Percentiles rank a stretch among this genome's conserved stretches.
These are phyloP conservation scores for Paramicrosporidium saccamoebae DNA, from an alignment of 371 early-diverging fungal species.

Conservation along the genomic window DNA sequence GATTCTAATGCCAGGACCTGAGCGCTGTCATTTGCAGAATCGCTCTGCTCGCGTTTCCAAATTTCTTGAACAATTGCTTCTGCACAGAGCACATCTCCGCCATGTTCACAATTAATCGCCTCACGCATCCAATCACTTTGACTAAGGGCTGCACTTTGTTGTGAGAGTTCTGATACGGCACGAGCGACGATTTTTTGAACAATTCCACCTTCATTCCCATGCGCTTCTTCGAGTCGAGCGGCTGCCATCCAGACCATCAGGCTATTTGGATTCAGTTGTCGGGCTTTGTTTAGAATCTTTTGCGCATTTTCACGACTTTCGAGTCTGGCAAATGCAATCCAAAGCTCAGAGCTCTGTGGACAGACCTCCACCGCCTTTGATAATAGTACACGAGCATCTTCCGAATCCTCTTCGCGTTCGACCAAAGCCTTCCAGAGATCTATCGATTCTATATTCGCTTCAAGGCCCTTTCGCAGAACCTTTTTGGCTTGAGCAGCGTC, in stretches of 20 bases:
- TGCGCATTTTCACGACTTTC: slow-evolving; percentile 67
- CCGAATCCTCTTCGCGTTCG: slow-evolving; percentile 56
- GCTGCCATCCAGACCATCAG: slow-evolving; percentile 85
- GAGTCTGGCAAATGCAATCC: slow-evolving; percentile 70
- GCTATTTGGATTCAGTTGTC: slow-evolving; percentile 42
- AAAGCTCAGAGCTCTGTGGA: slow-evolving; percentile 58
- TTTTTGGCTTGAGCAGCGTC: slow-evolving; percentile 32
- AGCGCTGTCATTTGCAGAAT: too few species aligned
- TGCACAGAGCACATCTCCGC: slow-evolving; percentile 41
- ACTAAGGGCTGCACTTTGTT: slow-evolving; percentile 24
- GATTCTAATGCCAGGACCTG: too few species aligned
- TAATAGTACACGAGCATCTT: slow-evolving; percentile 58
- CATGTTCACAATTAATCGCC: slow-evolving; percentile 46
- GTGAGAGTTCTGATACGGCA: slow-evolving; percentile 24
- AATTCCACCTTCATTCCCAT: slow-evolving; percentile 20
- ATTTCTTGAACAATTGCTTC: too few species aligned
- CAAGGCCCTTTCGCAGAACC: slow-evolving; percentile 59
- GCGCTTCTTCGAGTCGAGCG: slow-evolving; percentile 58
- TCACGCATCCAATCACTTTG: slow-evolving; percentile 74
- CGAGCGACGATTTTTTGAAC: slow-evolving; percentile 28
- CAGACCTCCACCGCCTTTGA: slow-evolving; percentile 71
- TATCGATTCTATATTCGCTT: slow-evolving; percentile 66
- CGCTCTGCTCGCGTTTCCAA: too few species aligned
- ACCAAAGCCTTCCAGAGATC: slow-evolving; percentile 71
- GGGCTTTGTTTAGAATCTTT: slow-evolving; percentile 56